Percentiles rank a stretch among this genome's conserved stretches.
These are phyloP conservation scores for Aspergillus fumigatiaffinis DNA, from an alignment of 2,329 filamentous ascomycete species.

Conservation along the genomic window DNA sequence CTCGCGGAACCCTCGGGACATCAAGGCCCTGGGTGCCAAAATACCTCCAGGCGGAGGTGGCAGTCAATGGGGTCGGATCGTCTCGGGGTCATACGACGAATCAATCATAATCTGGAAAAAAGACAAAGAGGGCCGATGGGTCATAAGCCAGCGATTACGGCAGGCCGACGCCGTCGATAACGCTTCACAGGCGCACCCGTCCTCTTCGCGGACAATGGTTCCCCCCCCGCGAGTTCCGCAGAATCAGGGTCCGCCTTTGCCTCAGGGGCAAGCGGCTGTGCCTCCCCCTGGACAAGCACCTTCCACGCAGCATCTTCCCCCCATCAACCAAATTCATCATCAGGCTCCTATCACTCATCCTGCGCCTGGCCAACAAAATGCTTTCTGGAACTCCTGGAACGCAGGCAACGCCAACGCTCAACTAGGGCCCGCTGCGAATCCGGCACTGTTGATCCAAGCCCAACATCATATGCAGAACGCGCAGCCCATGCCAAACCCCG, in stretches of 20 bases:
- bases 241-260: slow-evolving; percentile 11
- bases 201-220: neutral
- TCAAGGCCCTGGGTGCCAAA: slow-evolving; percentile 73
- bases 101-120: slow-evolving; percentile 93
- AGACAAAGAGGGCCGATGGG: slow-evolving; percentile 80
- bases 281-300: neutral
- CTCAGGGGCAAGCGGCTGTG: slow-evolving; percentile 7
- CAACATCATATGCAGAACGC: neutral
- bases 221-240: slow-evolving; percentile 1
- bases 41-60: slow-evolving; percentile 88
- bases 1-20: slow-evolving; percentile 69
- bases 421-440: neutral
- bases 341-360: neutral
- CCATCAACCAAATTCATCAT: neutral
- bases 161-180: slow-evolving; percentile 53
- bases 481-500: neutral
- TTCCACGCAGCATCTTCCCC: neutral
- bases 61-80: slow-evolving; percentile 85
- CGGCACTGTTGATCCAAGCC: neutral
- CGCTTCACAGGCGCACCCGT: slow-evolving; percentile 20
- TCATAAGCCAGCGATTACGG: slow-evolving; percentile 67
- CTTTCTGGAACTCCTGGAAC: neutral
- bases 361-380: neutral
- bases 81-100: slow-evolving; percentile 95
- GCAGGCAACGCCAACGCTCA: neutral